Conservation (phyloP, 2,329 filamentous ascomycete species). For the Arthroderma uncinatum region DNA sequence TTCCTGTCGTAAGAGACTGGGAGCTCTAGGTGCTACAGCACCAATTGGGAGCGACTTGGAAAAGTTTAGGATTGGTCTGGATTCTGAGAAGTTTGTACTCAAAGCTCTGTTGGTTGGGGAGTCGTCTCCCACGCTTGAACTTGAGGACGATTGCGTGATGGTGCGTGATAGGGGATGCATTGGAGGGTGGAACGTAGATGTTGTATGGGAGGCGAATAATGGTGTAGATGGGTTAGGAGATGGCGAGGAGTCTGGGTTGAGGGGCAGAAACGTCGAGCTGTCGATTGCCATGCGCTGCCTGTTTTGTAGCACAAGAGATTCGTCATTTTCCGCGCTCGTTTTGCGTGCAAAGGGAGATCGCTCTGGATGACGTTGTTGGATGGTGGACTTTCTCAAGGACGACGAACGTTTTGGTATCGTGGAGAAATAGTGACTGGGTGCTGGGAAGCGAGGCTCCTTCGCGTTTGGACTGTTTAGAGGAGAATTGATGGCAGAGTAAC, state of each 20-base stretch:
- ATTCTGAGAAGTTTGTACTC: conserved; percentile 41
- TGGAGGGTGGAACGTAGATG: conserved; percentile 30
- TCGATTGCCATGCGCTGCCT: conserved; percentile 69
- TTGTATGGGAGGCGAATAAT: conserved; percentile 24
- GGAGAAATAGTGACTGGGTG: conserved; percentile 33
- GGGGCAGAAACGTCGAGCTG: conserved; percentile 55
- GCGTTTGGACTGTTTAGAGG: conserved; percentile 10
- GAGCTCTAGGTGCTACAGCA: conserved; percentile 35
- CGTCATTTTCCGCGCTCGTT: conserved; percentile 37
- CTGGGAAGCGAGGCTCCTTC: conserved; percentile 19
- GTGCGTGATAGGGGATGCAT: conserved; percentile 77
- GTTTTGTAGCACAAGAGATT: conserved; percentile 41
- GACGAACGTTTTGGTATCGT: conserved; percentile 58
- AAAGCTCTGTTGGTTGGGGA: conserved; percentile 53
- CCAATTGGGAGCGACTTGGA: conserved; percentile 66
- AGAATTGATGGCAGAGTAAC: conserved; percentile 22
- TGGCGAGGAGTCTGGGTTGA: conserved; percentile 55
- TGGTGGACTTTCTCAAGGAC: conserved; percentile 72
- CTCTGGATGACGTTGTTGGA: conserved; percentile 70
- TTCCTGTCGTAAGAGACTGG: conserved; percentile 37
- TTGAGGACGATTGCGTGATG: conserved; percentile 75
- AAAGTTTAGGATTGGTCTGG: conserved; percentile 48
- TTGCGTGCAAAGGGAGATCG: conserved; percentile 44
- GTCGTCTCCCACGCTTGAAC: conserved; percentile 65
- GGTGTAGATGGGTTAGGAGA: conserved; percentile 45